These are phyloP conservation scores for Francoa sonchifolia DNA, from an alignment of 441 rosid genomes.

Conservation along the genomic window DNA sequence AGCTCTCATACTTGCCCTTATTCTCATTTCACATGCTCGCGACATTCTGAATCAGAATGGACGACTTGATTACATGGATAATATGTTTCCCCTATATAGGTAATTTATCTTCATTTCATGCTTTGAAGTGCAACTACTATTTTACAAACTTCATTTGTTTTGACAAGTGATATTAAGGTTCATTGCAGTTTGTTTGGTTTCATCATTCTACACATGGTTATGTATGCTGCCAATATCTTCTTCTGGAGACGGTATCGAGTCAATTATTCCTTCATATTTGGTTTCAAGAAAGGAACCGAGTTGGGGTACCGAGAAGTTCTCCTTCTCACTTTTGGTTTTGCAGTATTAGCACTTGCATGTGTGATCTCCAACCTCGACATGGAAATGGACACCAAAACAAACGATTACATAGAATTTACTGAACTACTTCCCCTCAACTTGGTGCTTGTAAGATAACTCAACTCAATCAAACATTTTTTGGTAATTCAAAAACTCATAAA, in stretches of 20 bases:
- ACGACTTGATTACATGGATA: background rate
- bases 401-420: slow-evolving; percentile 16
- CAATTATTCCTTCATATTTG: slow-evolving; percentile 26
- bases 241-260: slow-evolving; percentile 31
- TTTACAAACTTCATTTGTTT: too few relatives aligned
- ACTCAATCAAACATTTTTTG: background rate
- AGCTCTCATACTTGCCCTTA: background rate
- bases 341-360: slow-evolving; percentile 10
- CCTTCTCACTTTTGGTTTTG: slow-evolving; percentile 16
- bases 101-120: background rate
- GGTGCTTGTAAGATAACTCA: slow-evolving; percentile 13
- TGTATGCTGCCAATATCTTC: slow-evolving; percentile 24
- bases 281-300: slow-evolving; percentile 27
- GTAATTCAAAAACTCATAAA: too few relatives aligned
- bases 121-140: too few relatives aligned
- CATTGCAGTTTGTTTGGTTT: slow-evolving; percentile 26
- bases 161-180: background rate
- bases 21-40: background rate
- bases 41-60: background rate
- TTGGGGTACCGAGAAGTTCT: slow-evolving; percentile 16
- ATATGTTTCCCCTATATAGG: slow-evolving; percentile 1
- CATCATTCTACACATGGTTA: slow-evolving; percentile 27
- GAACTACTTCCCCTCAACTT: slow-evolving; percentile 29
- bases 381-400: slow-evolving; percentile 25
- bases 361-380: slow-evolving; percentile 21